These are phyloP conservation scores for Borealophlyctis nickersoniae DNA, from an alignment of 192 early-diverging fungal genomes.

Conservation along the genomic window DNA sequence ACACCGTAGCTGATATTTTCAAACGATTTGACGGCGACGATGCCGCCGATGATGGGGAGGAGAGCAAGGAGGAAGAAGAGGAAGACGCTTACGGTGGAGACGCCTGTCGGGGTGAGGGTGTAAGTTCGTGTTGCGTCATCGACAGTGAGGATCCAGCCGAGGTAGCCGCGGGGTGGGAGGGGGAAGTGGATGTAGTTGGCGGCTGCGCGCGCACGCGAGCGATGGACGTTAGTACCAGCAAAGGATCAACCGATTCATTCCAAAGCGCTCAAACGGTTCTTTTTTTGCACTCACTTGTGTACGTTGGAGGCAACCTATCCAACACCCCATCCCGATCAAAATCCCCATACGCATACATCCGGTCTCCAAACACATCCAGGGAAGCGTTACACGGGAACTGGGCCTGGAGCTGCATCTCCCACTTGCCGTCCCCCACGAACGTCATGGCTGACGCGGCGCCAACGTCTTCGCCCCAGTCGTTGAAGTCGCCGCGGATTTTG, in stretches of 20 bases:
- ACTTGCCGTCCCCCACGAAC: neutral
- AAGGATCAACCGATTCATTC: no score
- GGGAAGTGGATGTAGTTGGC: constrained; percentile 1
- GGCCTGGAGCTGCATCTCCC: neutral
- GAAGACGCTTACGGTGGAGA: neutral
- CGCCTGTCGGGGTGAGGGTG: neutral
- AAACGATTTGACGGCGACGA: neutral
- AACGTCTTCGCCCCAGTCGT: neutral
- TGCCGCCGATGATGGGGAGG: neutral
- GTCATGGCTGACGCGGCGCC: neutral
- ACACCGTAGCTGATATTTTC: neutral
- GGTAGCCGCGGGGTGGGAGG: neutral
- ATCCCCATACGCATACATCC: neutral
- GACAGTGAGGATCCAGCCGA: neutral
- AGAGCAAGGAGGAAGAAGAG: neutral
- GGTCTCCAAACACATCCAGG: constrained; percentile 1
- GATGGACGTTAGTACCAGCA: no score
- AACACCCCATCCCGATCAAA: constrained; percentile 4
- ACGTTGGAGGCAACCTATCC: constrained; percentile 1
- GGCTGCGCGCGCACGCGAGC: neutral
- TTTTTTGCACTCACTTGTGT: neutral
- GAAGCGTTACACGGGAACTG: neutral
- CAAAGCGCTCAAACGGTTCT: no score
- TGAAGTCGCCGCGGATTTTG: neutral
- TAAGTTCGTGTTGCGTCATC: neutral